Evolutionary conservation across 2,329 filamentous ascomycete species (phyloP).

Genomic region (Graphilbum fragrans): DNA sequence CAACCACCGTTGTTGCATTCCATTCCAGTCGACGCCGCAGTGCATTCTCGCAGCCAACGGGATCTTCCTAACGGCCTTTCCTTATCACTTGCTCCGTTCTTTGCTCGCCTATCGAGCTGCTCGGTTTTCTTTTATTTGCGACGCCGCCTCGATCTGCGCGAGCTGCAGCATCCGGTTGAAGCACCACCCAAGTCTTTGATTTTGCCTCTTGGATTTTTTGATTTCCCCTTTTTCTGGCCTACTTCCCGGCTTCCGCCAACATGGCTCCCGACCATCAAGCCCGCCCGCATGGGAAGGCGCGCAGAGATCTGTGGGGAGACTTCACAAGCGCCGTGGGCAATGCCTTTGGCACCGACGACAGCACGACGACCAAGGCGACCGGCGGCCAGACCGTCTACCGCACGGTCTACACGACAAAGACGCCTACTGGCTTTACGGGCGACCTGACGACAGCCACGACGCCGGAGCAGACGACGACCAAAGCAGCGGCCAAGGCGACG

Average conservation of each 20-base stretch:
- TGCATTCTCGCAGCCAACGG: neutral
- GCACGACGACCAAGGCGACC: neutral
- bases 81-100: neutral
- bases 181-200: no score
- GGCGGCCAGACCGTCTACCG: neutral
- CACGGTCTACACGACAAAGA: slow-evolving; percentile 2
- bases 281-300: slow-evolving; percentile 1
- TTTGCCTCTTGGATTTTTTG: neutral
- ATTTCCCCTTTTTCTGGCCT: neutral
- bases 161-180: no score
- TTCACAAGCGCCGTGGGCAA: slow-evolving; percentile 9
- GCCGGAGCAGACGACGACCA: neutral
- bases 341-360: slow-evolving; percentile 4
- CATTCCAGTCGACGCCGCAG: slow-evolving; percentile 4
- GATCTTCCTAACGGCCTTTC: neutral
- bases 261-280: slow-evolving; percentile 5
- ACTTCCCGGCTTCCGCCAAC: neutral
- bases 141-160: no score
- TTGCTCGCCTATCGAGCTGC: no score
- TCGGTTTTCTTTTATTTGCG: no score
- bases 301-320: slow-evolving; percentile 6
- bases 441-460: slow-evolving; percentile 1
- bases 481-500: neutral
- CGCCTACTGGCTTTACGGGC: slow-evolving; percentile 2
- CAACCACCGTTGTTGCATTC: neutral